Evolutionary conservation across 2,329 filamentous ascomycete species (phyloP).

Genomic region (Ascochyta clinopodiicola): DNA sequence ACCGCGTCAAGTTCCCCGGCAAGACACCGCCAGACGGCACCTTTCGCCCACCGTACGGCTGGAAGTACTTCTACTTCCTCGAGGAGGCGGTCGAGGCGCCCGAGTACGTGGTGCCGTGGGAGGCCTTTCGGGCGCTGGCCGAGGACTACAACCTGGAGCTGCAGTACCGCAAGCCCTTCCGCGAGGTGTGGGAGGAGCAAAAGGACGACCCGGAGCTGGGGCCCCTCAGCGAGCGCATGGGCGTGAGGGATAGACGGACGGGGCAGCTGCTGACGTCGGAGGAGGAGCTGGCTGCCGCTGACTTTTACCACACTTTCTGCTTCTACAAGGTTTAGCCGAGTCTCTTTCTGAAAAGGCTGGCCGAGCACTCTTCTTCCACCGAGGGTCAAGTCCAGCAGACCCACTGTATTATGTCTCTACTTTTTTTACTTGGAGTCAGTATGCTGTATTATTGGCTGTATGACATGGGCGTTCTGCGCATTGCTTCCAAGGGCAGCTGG

Average conservation of each 20-base stretch:
- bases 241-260: conserved; percentile 75
- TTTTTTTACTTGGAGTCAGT: no score
- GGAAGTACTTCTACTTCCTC: conserved; percentile 97
- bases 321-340: conserved; percentile 83
- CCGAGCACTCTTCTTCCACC: no score
- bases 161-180: conserved; percentile 89
- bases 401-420: background rate
- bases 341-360: no score
- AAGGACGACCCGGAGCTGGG: conserved; percentile 84
- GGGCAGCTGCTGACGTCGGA: conserved; percentile 73
- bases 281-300: conserved; percentile 85
- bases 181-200: conserved; percentile 90
- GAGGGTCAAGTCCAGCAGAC: no score
- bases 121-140: conserved; percentile 91
- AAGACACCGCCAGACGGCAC: conserved; percentile 83
- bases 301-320: conserved; percentile 92
- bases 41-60: conserved; percentile 93
- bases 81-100: conserved; percentile 96
- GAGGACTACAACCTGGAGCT: conserved; percentile 97
- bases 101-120: conserved; percentile 98
- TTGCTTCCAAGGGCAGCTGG: no score
- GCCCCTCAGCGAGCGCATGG: conserved; percentile 92
- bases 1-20: conserved; percentile 85
- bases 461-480: no score
- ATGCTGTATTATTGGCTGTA: no score